phyloP scores from a whole-genome alignment of 352 stramenopile species.

The Halophytophthora batemanensis region DNA sequence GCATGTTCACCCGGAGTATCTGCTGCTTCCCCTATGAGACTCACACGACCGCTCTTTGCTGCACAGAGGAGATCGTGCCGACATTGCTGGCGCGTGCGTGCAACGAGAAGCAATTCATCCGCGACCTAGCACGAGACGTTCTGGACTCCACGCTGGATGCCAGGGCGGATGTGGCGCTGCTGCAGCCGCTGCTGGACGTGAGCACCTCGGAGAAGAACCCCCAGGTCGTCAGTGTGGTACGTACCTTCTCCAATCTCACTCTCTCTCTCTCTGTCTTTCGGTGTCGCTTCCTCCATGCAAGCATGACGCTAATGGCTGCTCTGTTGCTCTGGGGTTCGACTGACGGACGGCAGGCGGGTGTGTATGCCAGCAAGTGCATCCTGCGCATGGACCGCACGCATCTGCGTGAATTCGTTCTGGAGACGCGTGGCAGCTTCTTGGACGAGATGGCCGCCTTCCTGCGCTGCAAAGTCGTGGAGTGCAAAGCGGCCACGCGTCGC shows the following conservation, averaged over 20 bases:
- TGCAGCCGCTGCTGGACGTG: constrained; percentile 26
- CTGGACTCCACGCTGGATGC: constrained; percentile 40
- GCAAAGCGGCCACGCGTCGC: constrained; percentile 51
- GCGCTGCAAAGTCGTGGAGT: constrained; percentile 71
- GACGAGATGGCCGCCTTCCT: constrained; percentile 56
- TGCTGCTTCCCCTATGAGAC: not conserved
- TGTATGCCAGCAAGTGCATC: constrained; percentile 57
- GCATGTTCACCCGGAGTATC: no score
- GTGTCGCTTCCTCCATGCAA: no score
- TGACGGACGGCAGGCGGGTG: constrained; percentile 23
- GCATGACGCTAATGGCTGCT: not conserved
- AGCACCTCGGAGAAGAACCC: constrained; percentile 44
- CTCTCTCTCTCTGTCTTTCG: no score
- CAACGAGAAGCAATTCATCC: constrained; percentile 78
- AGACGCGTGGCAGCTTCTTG: constrained; percentile 42
- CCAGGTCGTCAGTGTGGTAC: constrained; percentile 47
- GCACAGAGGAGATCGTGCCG: constrained; percentile 35
- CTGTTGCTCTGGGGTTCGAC: not conserved
- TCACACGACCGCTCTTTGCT: no score
- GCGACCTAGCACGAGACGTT: constrained; percentile 49
- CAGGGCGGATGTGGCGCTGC: constrained; percentile 25
- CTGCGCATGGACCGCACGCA: constrained; percentile 35
- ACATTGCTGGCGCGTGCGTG: constrained; percentile 47
- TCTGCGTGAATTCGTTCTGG: constrained; percentile 39
- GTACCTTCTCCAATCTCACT: not conserved